A percentile compares a stretch with the other conserved stretches of the same genome.
These are phyloP conservation scores for Rhodamnia argentea DNA, from an alignment of 345 rosid genomes.

Conservation along the genomic window DNA sequence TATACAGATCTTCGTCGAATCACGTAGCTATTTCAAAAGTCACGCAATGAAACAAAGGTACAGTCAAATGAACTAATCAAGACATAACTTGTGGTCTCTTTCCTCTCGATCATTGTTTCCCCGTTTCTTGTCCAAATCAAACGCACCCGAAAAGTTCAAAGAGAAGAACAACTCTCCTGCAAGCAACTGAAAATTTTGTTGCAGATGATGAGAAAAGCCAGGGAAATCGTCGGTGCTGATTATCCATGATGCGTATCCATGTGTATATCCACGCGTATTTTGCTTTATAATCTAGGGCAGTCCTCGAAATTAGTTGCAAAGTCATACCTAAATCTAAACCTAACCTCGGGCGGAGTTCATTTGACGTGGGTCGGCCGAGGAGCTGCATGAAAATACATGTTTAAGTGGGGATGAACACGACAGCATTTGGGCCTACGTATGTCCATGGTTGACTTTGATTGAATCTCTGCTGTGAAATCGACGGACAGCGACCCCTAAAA, in stretches of 20 bases:
- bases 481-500: neutral
- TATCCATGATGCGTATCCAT: neutral
- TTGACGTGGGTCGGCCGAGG: neutral
- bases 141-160: neutral
- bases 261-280: neutral
- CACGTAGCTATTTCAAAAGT: neutral
- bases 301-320: neutral
- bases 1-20: neutral
- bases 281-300: neutral
- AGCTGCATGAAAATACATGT: neutral
- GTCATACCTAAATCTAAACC: neutral
- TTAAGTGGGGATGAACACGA: neutral
- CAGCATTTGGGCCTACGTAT: neutral
- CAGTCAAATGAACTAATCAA: neutral
- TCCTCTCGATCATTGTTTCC: neutral
- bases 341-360: neutral
- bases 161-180: neutral
- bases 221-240: neutral
- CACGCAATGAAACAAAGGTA: neutral
- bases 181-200: neutral
- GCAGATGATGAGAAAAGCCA: too few species aligned
- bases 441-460: neutral
- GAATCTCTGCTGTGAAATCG: neutral
- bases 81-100: neutral
- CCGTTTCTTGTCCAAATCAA: neutral